A percentile compares a stretch with the other conserved stretches of the same genome.
Evolutionary conservation across 495 filamentous ascomycete genomes (phyloP).

Genomic region (Aspergillus indologenus): DNA sequence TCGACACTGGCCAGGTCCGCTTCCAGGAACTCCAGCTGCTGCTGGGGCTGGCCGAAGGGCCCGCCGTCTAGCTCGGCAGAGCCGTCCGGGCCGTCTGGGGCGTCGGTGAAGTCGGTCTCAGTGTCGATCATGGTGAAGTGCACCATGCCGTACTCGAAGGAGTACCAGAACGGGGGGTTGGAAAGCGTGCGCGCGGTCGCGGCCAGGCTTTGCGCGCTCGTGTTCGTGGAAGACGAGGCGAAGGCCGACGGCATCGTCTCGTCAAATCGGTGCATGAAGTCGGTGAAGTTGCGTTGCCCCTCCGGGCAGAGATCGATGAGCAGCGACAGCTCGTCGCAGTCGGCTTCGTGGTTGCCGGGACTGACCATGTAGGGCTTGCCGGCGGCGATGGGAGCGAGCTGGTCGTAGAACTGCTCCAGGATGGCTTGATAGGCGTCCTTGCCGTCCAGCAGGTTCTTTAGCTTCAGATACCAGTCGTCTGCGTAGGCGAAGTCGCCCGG

Average conservation of each 20-base stretch:
- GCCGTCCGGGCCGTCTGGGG: constrained; percentile 43
- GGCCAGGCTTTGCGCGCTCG: constrained; percentile 43
- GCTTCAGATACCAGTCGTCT: constrained; percentile 47
- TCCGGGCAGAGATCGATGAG: constrained; percentile 46
- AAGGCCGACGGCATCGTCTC: constrained; percentile 49
- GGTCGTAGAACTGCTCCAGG: constrained; percentile 53
- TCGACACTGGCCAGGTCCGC: constrained; percentile 50
- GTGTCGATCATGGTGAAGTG: constrained; percentile 57
- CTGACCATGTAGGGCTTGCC: constrained; percentile 52
- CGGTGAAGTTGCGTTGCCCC: constrained; percentile 61
- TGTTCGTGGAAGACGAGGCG: constrained; percentile 44
- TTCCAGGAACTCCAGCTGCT: constrained; percentile 41
- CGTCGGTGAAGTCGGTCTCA: constrained; percentile 51
- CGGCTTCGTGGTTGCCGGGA: constrained; percentile 56
- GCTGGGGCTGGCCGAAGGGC: constrained; percentile 43
- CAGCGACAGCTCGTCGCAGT: constrained; percentile 45
- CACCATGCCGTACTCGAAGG: constrained; percentile 60
- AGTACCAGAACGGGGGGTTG: constrained; percentile 63
- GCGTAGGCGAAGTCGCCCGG: constrained; percentile 55
- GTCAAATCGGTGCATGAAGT: constrained; percentile 55
- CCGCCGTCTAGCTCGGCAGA: constrained; percentile 47
- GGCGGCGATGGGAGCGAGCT: constrained; percentile 44
- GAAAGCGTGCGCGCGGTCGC: constrained; percentile 46
- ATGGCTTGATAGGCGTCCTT: constrained; percentile 51
- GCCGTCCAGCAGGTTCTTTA: constrained; percentile 37